phyloP scores from a whole-genome alignment of 2,329 filamentous ascomycete species.

The Alternaria sp. region DNA sequence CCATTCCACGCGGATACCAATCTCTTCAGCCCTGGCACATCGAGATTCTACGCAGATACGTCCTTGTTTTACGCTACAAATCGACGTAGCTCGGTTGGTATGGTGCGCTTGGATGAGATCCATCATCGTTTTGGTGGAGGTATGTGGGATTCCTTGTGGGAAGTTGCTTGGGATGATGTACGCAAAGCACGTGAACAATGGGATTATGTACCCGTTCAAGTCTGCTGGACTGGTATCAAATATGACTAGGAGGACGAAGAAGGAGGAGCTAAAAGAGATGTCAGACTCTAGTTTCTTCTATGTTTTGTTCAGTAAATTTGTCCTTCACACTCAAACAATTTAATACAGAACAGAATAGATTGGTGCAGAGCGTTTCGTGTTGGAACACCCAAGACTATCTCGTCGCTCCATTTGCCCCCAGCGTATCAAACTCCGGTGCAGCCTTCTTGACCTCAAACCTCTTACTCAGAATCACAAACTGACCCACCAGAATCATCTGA shows the following conservation, averaged over 20 bases:
- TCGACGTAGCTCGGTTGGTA: neutral
- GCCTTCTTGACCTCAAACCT: constrained; percentile 18
- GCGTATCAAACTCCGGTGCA: neutral
- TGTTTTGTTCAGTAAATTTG: neutral
- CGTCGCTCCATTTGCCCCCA: neutral
- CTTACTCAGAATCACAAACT: constrained; percentile 22
- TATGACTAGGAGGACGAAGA: neutral
- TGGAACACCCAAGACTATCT: neutral
- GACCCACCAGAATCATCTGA: constrained; percentile 24
- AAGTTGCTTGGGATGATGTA: too few relatives aligned
- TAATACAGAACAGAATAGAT: neutral
- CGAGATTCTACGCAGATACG: neutral
- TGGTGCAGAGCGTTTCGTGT: neutral
- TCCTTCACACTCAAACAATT: too few relatives aligned
- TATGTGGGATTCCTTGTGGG: neutral
- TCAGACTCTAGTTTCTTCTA: neutral
- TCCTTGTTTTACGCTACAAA: neutral
- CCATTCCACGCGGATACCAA: neutral
- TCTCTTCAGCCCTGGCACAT: too few relatives aligned
- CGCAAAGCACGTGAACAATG: too few relatives aligned
- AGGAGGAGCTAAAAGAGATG: neutral
- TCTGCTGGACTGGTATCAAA: neutral
- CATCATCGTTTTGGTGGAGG: neutral
- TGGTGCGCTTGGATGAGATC: neutral
- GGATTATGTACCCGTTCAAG: neutral